Percentiles rank a stretch among this genome's conserved stretches.
Conservation (phyloP, 768 basidiomycete genomes). For the Ephemerocybe angulata region DNA sequence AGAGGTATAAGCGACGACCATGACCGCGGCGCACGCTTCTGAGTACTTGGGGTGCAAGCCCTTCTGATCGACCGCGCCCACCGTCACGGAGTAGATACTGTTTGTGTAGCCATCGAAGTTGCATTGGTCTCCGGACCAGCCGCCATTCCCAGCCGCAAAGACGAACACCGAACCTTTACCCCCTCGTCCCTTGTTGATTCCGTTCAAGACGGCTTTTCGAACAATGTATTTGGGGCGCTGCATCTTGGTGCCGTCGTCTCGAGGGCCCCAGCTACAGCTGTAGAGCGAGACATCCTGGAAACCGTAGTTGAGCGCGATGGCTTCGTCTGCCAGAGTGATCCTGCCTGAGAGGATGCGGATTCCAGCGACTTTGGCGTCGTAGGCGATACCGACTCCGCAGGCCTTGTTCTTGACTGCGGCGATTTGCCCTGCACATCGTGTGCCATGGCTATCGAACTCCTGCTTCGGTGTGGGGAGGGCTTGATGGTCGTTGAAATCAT, state of each 20-base stretch:
- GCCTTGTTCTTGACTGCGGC: conserved; percentile 88
- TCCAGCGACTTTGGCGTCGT: conserved; percentile 85
- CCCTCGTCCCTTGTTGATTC: conserved; percentile 72
- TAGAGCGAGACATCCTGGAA: conserved; percentile 87
- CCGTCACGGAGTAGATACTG: conserved; percentile 91
- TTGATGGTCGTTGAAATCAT: conserved; percentile 94
- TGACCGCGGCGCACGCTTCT: conserved; percentile 91
- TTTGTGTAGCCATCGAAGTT: conserved; percentile 99
- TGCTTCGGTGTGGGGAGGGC: conserved; percentile 80
- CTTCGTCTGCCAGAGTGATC: conserved; percentile 93
- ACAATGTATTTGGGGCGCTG: conserved; percentile 89
- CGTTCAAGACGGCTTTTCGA: conserved; percentile 88
- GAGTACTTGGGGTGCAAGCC: conserved; percentile 95
- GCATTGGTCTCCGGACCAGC: conserved; percentile 88
- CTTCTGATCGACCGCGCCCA: conserved; percentile 87
- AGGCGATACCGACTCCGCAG: conserved; percentile 93
- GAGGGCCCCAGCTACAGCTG: conserved; percentile 96
- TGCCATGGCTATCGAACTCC: conserved; percentile 91
- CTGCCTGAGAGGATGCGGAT: conserved; percentile 91
- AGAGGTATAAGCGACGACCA: conserved; percentile 93
- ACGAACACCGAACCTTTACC: conserved; percentile 93
- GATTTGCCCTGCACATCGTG: conserved; percentile 95
- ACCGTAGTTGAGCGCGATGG: conserved; percentile 88
- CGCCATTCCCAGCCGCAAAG: conserved; percentile 96
- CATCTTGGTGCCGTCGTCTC: conserved; percentile 91